A percentile compares a stretch with the other conserved stretches of the same genome.
These are phyloP conservation scores for Orbilia quercus DNA, from an alignment of 2,329 filamentous ascomycete species.

Conservation along the genomic window DNA sequence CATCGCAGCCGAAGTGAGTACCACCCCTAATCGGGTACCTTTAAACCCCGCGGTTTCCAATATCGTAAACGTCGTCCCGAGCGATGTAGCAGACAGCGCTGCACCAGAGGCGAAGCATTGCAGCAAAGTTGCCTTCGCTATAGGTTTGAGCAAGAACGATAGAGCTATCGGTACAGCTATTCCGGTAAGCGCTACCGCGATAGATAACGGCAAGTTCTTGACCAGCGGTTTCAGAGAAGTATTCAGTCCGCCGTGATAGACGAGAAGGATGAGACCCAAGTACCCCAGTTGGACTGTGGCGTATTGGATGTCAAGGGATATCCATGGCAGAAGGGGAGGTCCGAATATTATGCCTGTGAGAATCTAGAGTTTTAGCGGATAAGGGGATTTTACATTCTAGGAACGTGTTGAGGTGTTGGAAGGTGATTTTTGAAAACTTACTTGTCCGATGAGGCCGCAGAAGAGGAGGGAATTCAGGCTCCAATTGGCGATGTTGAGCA, in stretches of 20 bases:
- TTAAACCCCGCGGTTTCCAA: slow-evolving; percentile 71
- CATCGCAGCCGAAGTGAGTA: slow-evolving; percentile 79
- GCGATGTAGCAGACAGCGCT: slow-evolving; percentile 77
- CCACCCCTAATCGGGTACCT: slow-evolving; percentile 70
- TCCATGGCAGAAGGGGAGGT: slow-evolving; percentile 72
- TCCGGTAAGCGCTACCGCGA: slow-evolving; percentile 73
- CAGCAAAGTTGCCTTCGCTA: slow-evolving; percentile 65
- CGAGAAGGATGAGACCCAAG: slow-evolving; percentile 76
- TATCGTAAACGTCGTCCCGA: slow-evolving; percentile 77
- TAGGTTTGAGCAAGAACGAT: slow-evolving; percentile 70
- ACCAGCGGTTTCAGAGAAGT: slow-evolving; percentile 69
- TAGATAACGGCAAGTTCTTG: slow-evolving; percentile 72
- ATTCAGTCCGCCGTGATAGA: slow-evolving; percentile 76
- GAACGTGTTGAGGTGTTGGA: slow-evolving; percentile 4
- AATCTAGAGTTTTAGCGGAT: slow-evolving; percentile 65
- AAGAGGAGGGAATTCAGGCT: slow-evolving; percentile 72
- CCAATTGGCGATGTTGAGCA: slow-evolving; percentile 71
- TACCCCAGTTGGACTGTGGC: slow-evolving; percentile 76
- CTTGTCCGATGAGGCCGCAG: slow-evolving; percentile 75
- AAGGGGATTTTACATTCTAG: neutral
- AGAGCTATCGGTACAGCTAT: slow-evolving; percentile 73
- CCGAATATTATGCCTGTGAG: slow-evolving; percentile 78
- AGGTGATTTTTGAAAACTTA: slow-evolving; percentile 9
- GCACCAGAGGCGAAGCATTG: slow-evolving; percentile 79
- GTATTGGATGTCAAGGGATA: slow-evolving; percentile 68